Percentiles rank a stretch among this genome's conserved stretches.
Conservation (phyloP, 805 yeast species). For the Blastobotrys chiropterorum region DNA sequence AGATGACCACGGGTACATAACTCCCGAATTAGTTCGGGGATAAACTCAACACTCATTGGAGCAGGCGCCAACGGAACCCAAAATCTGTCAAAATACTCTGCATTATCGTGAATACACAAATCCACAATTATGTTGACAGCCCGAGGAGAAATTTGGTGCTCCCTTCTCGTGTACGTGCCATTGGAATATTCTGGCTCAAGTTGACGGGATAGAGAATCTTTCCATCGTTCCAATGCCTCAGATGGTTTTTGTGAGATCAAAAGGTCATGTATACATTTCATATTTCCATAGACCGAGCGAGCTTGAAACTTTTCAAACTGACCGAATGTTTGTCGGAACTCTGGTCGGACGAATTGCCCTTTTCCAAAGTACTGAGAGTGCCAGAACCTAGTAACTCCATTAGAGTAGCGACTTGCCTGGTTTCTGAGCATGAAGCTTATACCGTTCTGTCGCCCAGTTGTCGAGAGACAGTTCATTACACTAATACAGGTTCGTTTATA, state of each 20-base stretch:
- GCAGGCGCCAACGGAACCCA: conserved; percentile 9
- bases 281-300: background rate
- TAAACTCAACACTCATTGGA: conserved; percentile 8
- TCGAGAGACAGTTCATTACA: background rate
- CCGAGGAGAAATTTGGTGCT: background rate
- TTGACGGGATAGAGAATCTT: background rate
- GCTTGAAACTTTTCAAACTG: background rate
- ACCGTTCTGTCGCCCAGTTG: background rate
- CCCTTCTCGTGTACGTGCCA: background rate
- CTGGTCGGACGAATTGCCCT: background rate
- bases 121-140: background rate
- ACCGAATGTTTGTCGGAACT: background rate
- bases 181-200: background rate
- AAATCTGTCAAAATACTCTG: background rate
- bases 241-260: background rate
- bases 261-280: background rate
- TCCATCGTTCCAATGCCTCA: background rate
- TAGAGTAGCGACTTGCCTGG: background rate
- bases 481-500: no score
- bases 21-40: conserved; percentile 8
- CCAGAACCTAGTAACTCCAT: background rate
- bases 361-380: background rate
- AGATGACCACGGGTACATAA: conserved; percentile 1
- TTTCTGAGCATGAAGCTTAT: background rate
- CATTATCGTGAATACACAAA: background rate